Percentiles rank a stretch among this genome's conserved stretches.
These are phyloP conservation scores for Sclerotinia glacialis DNA, from an alignment of 2,329 filamentous ascomycete genomes.

Conservation along the genomic window DNA sequence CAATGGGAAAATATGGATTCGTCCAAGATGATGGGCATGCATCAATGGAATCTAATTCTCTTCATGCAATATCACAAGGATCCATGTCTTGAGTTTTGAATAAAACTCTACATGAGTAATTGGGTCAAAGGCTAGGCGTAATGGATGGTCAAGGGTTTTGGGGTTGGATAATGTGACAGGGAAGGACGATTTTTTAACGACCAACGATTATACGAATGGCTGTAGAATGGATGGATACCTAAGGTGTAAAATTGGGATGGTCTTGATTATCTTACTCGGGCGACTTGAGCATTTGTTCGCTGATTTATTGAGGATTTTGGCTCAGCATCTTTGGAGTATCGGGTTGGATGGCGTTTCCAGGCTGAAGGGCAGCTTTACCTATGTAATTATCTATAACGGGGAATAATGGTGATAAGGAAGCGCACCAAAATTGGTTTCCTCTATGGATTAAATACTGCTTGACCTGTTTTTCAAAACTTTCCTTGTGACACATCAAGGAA, in stretches of 20 bases:
- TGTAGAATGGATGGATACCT: conserved; percentile 22
- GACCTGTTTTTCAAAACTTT: neutral
- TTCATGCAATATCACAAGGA: conserved; percentile 23
- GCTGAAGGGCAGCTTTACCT: neutral
- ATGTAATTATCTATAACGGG: conserved; percentile 12
- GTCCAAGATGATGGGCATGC: conserved; percentile 29
- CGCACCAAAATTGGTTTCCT: neutral
- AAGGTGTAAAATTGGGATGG: conserved; percentile 22
- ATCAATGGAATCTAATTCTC: conserved; percentile 27
- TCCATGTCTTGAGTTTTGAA: conserved; percentile 17
- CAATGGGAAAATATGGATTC: conserved; percentile 58
- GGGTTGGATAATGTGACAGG: conserved; percentile 19
- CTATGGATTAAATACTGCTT: conserved; percentile 5
- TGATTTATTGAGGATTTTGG: conserved; percentile 16
- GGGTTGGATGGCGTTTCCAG: conserved; percentile 13
- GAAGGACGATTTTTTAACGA: conserved; percentile 23
- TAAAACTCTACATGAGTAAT: neutral
- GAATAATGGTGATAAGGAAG: conserved; percentile 3
- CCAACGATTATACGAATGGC: conserved; percentile 22
- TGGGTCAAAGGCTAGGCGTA: conserved; percentile 11
- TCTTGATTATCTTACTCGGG: conserved; percentile 21
- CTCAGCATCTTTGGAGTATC: conserved; percentile 9
- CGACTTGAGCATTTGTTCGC: conserved; percentile 7
- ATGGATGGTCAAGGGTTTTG: conserved; percentile 18
- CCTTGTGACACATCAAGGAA: neutral